These are phyloP conservation scores for Colletotrichum higginsianum DNA, from an alignment of 2,329 filamentous ascomycete species.

Conservation along the genomic window DNA sequence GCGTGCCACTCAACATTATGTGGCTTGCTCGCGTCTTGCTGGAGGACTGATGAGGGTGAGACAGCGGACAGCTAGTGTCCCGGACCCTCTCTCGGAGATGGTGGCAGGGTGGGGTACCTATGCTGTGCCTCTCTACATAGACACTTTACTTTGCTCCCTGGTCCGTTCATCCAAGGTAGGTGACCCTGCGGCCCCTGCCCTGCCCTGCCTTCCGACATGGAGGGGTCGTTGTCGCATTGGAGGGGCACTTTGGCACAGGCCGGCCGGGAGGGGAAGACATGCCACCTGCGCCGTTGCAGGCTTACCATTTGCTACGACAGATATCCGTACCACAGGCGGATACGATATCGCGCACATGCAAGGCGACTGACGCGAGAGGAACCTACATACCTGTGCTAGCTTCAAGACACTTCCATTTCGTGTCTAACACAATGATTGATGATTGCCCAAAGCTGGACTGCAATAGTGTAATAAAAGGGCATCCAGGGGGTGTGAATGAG, in stretches of 20 bases:
- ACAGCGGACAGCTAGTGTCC: conserved; percentile 31
- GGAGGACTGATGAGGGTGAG: conserved; percentile 20
- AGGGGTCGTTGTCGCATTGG: conserved; percentile 36
- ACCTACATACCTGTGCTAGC: background rate
- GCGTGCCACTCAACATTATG: background rate
- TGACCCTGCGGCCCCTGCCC: too few species aligned
- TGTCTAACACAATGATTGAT: background rate
- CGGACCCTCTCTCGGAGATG: conserved; percentile 35
- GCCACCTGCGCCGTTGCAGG: conserved; percentile 46
- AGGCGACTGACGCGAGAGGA: conserved; percentile 11
- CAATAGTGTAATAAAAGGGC: conserved; percentile 4
- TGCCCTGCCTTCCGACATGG: conserved; percentile 26
- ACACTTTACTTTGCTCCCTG: conserved; percentile 22
- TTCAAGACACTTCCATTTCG: background rate
- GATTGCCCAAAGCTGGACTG: background rate
- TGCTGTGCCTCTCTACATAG: conserved; percentile 13
- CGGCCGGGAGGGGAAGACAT: conserved; percentile 24
- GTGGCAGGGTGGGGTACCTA: conserved; percentile 44
- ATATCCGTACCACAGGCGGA: conserved; percentile 24
- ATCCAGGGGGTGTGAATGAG: background rate
- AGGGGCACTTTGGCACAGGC: conserved; percentile 31
- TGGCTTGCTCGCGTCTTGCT: conserved; percentile 14
- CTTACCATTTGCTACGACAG: conserved; percentile 47
- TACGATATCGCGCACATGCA: conserved; percentile 30
- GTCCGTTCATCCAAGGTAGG: conserved; percentile 17